Conservation (phyloP, 768 basidiomycete genomes). For the Astraeus odoratus region DNA sequence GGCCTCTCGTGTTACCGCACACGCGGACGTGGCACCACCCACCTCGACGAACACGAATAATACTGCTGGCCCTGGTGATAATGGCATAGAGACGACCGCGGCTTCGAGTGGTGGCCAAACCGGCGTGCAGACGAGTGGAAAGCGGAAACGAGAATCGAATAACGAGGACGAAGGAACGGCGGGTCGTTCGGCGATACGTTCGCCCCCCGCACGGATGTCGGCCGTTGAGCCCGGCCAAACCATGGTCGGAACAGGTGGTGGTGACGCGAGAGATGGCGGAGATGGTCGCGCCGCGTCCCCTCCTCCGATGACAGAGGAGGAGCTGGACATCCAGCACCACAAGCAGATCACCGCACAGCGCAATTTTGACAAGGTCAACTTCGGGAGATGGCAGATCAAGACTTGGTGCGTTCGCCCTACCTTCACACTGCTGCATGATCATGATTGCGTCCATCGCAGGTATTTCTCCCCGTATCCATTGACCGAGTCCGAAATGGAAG, state of each 20-base stretch:
- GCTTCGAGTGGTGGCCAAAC: too few species aligned
- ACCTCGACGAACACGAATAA: too few species aligned
- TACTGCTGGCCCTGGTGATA: too few species aligned
- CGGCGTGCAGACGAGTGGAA: too few species aligned
- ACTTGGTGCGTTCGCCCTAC: slow-evolving; percentile 58
- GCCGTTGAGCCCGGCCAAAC: not conserved
- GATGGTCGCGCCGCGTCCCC: slow-evolving; percentile 20
- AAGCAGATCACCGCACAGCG: slow-evolving; percentile 61
- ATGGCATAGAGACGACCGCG: too few species aligned
- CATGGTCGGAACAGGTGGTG: not conserved
- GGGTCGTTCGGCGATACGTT: not conserved
- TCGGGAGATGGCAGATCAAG: slow-evolving; percentile 80
- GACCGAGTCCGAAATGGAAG: slow-evolving; percentile 58
- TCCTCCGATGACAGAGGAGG: slow-evolving; percentile 55
- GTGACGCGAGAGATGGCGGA: slow-evolving; percentile 12
- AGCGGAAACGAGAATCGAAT: not conserved
- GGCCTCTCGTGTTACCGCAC: too few species aligned
- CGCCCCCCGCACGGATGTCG: not conserved
- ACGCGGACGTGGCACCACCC: too few species aligned
- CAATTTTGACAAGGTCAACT: slow-evolving; percentile 84
- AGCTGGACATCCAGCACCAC: slow-evolving; percentile 62
- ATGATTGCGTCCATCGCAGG: slow-evolving; percentile 36
- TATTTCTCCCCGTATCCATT: slow-evolving; percentile 92
- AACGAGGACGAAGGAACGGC: not conserved
- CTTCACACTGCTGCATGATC: not conserved